A percentile compares a stretch with the other conserved stretches of the same genome.
These are phyloP conservation scores for Vitis rupestris DNA, from an alignment of 164 flowering plant genomes.

Conservation along the genomic window DNA sequence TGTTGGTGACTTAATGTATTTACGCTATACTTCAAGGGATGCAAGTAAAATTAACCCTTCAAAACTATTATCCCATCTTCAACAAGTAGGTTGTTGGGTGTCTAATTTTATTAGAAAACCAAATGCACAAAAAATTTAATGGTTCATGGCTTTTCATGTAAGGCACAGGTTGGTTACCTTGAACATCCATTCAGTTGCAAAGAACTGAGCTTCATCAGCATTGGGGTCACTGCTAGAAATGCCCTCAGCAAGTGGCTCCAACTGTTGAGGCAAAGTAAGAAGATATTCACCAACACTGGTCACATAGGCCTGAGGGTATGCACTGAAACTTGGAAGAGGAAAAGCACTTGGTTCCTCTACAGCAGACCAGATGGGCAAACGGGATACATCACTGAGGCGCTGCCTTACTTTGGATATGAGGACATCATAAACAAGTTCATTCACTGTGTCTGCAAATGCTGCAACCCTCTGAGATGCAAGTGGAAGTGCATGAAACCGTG, in stretches of 20 bases:
- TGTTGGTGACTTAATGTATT: no score
- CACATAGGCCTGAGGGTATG: slow-evolving; percentile 89
- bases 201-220: slow-evolving; percentile 91
- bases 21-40: background rate
- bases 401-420: slow-evolving; percentile 95
- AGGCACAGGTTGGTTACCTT: slow-evolving; percentile 52
- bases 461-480: slow-evolving; percentile 89
- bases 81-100: no score
- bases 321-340: slow-evolving; percentile 86
- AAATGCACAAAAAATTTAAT: background rate
- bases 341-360: slow-evolving; percentile 72
- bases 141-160: background rate
- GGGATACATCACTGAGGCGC: slow-evolving; percentile 79
- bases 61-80: background rate
- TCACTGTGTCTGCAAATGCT: slow-evolving; percentile 86
- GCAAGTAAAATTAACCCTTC: background rate
- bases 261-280: slow-evolving; percentile 94
- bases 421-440: slow-evolving; percentile 97
- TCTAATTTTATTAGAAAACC: no score
- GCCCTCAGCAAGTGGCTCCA: slow-evolving; percentile 98
- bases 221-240: slow-evolving; percentile 66
- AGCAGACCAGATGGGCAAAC: slow-evolving; percentile 88
- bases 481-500: slow-evolving; percentile 98
- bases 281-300: slow-evolving; percentile 97
- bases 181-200: slow-evolving; percentile 99